Evolutionary conservation across 768 basidiomycete species (phyloP), one percentile per base, ranked within the genome.

Genomic region (Nidularia pulvinata): DNA sequence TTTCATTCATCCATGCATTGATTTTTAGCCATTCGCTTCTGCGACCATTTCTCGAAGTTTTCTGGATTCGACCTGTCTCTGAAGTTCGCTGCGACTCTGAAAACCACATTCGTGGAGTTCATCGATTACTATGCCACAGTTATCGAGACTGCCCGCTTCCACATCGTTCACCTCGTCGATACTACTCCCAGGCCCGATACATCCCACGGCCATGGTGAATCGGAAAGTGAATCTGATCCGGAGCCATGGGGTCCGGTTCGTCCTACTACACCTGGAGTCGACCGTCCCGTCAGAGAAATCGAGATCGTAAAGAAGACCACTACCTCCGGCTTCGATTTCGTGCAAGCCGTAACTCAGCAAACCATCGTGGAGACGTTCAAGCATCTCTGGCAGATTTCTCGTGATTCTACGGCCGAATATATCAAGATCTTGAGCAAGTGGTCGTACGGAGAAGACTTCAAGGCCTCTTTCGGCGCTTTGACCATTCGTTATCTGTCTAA

Each of bases 1-100:
- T 39, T 35, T 50, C 33, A 16, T n/a, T n/a, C n/a, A n/a, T n/a
- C n/a, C n/a, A n/a, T n/a, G n/a, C n/a, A n/a, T 34, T n/a, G n/a
- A n/a, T n/a, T n/a, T n/a, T n/a, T 16, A 58, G 57, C 50, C n/a
- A 42, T 55, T 16, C 57, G 57, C 7, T 55, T 48, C 48, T 58
- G 46, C 42, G 50, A 46, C 16, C 57, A 58, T 33, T 35, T 57
- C 13, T 57, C 54, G 11, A 33, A 32, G 14, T 53, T 53, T 19
- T 14, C 33, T 9, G 46, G 46, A 3, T 47, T 47, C 46, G 52
- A 53, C 34, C 30, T 32, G 13, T 16, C 52, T 9, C 11, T 48
- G 14, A 46, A 53, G 19, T 46, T 30, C 30, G 5, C 52, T 33
- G 19, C 22, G 5, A 53, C 5, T 11, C 33, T 53, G 46, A 53